phyloP scores from a whole-genome alignment of 2,329 filamentous ascomycete genomes.

The Fusarium annulatum region DNA sequence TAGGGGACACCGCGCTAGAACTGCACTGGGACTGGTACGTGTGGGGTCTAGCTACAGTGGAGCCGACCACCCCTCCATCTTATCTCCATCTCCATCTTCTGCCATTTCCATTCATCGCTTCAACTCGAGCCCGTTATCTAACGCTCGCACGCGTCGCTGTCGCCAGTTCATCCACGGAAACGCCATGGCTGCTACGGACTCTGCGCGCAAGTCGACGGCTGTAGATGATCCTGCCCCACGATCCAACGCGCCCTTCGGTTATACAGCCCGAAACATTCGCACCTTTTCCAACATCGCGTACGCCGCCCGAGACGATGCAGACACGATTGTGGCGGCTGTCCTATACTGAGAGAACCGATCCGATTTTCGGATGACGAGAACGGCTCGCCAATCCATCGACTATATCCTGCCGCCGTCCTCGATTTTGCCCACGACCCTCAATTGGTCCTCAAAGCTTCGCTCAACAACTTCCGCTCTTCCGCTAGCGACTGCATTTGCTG shows the following conservation, averaged over 20 bases:
- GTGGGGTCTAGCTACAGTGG: not conserved
- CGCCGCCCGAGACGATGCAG: not conserved
- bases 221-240: not conserved
- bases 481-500: not conserved
- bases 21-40: no score
- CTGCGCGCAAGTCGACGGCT: not conserved
- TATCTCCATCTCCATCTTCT: not conserved
- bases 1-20: no score
- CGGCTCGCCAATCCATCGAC: no score
- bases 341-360: not conserved
- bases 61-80: not conserved
- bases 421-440: not conserved
- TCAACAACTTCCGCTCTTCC: not conserved
- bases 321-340: not conserved
- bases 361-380: rapidly evolving
- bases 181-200: not conserved
- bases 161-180: not conserved
- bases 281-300: not conserved
- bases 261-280: not conserved
- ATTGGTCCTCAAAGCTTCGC: not conserved
- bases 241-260: not conserved
- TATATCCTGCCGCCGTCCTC: not conserved
- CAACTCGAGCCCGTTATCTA: not conserved
- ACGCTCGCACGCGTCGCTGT: not conserved
- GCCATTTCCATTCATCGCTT: not conserved